These are phyloP conservation scores for Porodaedalea pini DNA, from an alignment of 1,284 basidiomycete genomes.

Conservation along the genomic window DNA sequence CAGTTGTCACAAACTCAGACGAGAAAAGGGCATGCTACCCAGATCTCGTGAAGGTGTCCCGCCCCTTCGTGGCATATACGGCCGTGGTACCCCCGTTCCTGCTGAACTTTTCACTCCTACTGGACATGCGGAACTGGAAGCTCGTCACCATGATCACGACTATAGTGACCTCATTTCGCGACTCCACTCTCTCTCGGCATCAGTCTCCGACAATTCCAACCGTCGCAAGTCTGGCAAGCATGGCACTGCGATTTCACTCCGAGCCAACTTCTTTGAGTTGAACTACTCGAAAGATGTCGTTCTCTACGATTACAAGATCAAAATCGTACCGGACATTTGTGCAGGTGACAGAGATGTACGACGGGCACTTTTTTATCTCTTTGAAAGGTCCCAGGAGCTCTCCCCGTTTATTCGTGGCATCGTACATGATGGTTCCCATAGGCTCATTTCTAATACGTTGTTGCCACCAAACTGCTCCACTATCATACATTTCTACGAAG, in stretches of 20 bases:
- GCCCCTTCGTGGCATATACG: not conserved
- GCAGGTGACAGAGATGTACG: conserved; percentile 39
- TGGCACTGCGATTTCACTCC: conserved; percentile 49
- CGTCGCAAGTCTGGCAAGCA: conserved; percentile 64
- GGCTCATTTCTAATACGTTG: conserved; percentile 51
- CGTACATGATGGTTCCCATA: conserved; percentile 59
- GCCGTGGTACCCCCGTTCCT: not conserved
- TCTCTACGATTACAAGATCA: conserved; percentile 57
- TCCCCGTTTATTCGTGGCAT: conserved; percentile 41
- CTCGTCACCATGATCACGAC: not conserved
- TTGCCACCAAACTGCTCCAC: conserved; percentile 58
- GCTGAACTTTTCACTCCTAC: not conserved
- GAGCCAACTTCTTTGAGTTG: conserved; percentile 68
- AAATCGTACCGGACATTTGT: conserved; percentile 49
- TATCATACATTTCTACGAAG: conserved; percentile 49
- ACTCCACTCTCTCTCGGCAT: not conserved
- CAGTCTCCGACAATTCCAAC: conserved; percentile 21
- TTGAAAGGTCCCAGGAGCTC: conserved; percentile 47
- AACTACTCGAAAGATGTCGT: conserved; percentile 44
- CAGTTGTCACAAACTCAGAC: not conserved
- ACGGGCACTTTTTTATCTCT: conserved; percentile 45
- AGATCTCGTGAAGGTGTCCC: not conserved
- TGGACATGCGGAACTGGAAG: not conserved
- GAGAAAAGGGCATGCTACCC: not conserved
- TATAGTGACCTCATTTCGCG: not conserved